Evolutionary conservation across 2,329 filamentous ascomycete species (phyloP).

Genomic region (Ophiosphaerella korrae): DNA sequence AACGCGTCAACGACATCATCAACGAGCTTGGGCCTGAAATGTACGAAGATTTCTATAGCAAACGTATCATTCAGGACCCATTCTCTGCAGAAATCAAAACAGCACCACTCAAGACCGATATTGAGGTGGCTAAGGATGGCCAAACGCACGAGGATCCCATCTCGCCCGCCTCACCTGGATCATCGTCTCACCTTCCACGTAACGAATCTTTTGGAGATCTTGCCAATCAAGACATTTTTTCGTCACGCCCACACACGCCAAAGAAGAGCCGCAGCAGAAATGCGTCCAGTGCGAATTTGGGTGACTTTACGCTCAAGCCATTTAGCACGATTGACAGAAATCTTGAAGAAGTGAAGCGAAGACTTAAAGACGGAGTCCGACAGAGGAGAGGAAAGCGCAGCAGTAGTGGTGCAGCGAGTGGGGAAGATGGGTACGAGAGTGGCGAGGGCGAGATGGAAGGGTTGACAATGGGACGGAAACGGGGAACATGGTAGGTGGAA

Average conservation of each 20-base stretch:
- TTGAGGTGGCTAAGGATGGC: slow-evolving; percentile 20
- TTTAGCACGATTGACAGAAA: slow-evolving; percentile 72
- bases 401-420: slow-evolving; percentile 35
- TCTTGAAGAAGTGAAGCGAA: slow-evolving; percentile 81
- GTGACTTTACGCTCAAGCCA: slow-evolving; percentile 68
- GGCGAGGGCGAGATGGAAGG: slow-evolving; percentile 30
- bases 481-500: slow-evolving; percentile 4
- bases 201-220: slow-evolving; percentile 96
- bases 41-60: slow-evolving; percentile 77
- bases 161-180: slow-evolving; percentile 13
- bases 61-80: slow-evolving; percentile 47
- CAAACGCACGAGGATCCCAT: slow-evolving; percentile 35
- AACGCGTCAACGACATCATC: slow-evolving; percentile 87
- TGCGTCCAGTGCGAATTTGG: slow-evolving; percentile 55
- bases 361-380: slow-evolving; percentile 83
- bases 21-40: slow-evolving; percentile 95
- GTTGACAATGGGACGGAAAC: slow-evolving; percentile 27
- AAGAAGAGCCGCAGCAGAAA: slow-evolving; percentile 73
- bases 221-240: slow-evolving; percentile 85
- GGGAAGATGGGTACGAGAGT: slow-evolving; percentile 20
- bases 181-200: slow-evolving; percentile 58
- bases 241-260: slow-evolving; percentile 83
- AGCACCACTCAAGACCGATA: slow-evolving; percentile 19
- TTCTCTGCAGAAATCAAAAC: slow-evolving; percentile 32
- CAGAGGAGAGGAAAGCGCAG: slow-evolving; percentile 70